Percentiles rank a stretch among this genome's conserved stretches.
phyloP scores from a whole-genome alignment of 345 rosid genomes.

The Euphorbia peplus region DNA sequence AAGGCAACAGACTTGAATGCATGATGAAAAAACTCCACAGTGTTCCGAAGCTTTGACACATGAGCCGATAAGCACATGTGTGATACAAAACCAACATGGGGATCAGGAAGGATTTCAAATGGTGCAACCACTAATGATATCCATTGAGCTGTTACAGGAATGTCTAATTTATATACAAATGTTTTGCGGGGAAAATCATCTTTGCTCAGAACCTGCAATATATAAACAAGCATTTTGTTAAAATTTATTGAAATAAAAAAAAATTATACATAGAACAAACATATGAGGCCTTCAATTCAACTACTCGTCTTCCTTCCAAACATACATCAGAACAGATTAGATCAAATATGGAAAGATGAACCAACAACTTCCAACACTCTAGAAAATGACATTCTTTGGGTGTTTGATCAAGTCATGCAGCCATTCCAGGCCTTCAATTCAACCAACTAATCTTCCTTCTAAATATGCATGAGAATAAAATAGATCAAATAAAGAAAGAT shows the following conservation, averaged over 20 bases:
- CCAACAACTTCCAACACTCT: not conserved
- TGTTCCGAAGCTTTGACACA: constrained; percentile 60
- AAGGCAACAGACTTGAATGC: constrained; percentile 67
- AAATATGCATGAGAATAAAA: too few relatives aligned
- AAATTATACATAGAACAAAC: not conserved
- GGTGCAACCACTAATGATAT: constrained; percentile 92
- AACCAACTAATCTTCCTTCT: too few relatives aligned
- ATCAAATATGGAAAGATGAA: not conserved
- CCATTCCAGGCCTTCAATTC: not conserved
- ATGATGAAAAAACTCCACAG: constrained; percentile 77
- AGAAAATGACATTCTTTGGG: not conserved
- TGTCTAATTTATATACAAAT: constrained; percentile 74
- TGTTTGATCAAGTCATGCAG: not conserved
- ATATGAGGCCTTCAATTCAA: not conserved
- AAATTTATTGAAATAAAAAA: constrained; percentile 5
- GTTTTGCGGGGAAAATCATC: constrained; percentile 87
- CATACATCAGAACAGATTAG: not conserved
- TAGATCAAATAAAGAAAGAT: too few relatives aligned
- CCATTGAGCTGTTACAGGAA: constrained; percentile 77
- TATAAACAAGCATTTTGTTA: not conserved
- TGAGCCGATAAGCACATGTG: constrained; percentile 73
- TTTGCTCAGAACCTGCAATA: constrained; percentile 73
- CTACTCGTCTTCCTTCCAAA: not conserved
- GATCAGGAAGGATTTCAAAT: constrained; percentile 78
- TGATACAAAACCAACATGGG: constrained; percentile 55